Evolutionary conservation across 768 basidiomycete species (phyloP).

Genomic region (Podaxis sp.): DNA sequence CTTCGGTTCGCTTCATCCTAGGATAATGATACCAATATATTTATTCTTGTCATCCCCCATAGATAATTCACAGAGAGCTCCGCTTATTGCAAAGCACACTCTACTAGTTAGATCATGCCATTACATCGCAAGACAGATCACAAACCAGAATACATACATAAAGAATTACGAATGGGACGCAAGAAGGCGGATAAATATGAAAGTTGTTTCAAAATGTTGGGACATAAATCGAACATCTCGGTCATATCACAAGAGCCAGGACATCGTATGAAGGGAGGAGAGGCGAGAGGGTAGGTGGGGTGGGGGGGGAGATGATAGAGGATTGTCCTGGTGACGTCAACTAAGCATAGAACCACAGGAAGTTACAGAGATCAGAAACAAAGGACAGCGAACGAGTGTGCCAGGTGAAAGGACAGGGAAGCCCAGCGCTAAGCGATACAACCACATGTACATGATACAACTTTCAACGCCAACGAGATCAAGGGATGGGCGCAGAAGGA

Average conservation of each 20-base stretch:
- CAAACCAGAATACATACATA: conserved; percentile 13
- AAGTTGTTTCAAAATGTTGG: conserved; percentile 9
- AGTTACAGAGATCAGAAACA: neutral
- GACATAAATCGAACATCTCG: neutral
- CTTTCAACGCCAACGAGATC: conserved; percentile 4
- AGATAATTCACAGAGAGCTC: conserved; percentile 7
- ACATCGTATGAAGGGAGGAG: neutral
- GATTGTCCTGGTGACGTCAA: neutral
- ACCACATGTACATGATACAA: conserved; percentile 10
- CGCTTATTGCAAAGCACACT: conserved; percentile 10
- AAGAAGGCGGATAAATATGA: conserved; percentile 13
- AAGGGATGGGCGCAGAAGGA: neutral
- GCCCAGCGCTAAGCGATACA: conserved; percentile 2
- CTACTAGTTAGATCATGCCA: conserved; percentile 10
- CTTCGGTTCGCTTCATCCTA: neutral
- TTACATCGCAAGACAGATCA: conserved; percentile 1
- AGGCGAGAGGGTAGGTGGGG: neutral
- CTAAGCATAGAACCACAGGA: neutral
- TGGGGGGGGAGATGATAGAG: neutral
- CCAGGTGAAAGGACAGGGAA: neutral
- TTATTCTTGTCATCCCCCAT: conserved; percentile 10
- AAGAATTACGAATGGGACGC: neutral
- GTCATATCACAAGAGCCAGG: neutral
- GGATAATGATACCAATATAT: conserved; percentile 14
- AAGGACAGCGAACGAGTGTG: neutral